A percentile compares a stretch with the other conserved stretches of the same genome.
Conservation (phyloP, 129 eudicot species). For the Chrysanthemum lavandulifolium region DNA sequence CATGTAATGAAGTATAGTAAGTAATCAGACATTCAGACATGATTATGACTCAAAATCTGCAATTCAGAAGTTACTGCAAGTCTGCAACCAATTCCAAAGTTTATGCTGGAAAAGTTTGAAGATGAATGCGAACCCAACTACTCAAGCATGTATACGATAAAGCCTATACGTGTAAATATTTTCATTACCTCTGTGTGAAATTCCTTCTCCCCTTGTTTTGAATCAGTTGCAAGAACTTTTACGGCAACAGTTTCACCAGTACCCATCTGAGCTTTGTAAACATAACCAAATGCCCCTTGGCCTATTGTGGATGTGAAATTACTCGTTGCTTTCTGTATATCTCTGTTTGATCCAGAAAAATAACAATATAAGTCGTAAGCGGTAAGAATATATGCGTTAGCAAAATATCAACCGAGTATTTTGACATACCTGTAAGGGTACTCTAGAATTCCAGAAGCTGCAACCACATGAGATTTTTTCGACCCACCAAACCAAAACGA, state of each 20-base stretch:
- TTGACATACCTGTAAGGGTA: slow-evolving; percentile 79
- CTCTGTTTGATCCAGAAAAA: slow-evolving; percentile 47
- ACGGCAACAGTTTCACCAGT: slow-evolving; percentile 95
- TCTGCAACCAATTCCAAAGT: not conserved
- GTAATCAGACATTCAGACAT: not conserved
- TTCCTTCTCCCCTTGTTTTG: slow-evolving; percentile 93
- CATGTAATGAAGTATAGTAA: not conserved
- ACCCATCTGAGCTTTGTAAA: slow-evolving; percentile 87
- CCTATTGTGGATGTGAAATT: slow-evolving; percentile 87
- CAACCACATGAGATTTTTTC: slow-evolving; percentile 61
- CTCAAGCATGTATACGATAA: slow-evolving; percentile 8
- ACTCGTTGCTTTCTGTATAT: slow-evolving; percentile 78
- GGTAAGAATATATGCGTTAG: too few relatives aligned
- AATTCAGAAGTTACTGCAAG: not conserved
- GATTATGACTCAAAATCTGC: slow-evolving; percentile 2
- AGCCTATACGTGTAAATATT: not conserved
- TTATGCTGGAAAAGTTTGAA: slow-evolving; percentile 9
- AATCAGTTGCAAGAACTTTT: slow-evolving; percentile 88
- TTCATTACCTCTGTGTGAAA: slow-evolving; percentile 78
- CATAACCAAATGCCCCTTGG: slow-evolving; percentile 95
- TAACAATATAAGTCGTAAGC: too few relatives aligned
- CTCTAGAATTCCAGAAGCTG: slow-evolving; percentile 90
- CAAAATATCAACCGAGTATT: too few relatives aligned
- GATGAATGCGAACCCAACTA: slow-evolving; percentile 4
- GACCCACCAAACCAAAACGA: slow-evolving; percentile 61